Conservation (phyloP, 2,329 filamentous ascomycete species). For the Aureobasidium lini region DNA sequence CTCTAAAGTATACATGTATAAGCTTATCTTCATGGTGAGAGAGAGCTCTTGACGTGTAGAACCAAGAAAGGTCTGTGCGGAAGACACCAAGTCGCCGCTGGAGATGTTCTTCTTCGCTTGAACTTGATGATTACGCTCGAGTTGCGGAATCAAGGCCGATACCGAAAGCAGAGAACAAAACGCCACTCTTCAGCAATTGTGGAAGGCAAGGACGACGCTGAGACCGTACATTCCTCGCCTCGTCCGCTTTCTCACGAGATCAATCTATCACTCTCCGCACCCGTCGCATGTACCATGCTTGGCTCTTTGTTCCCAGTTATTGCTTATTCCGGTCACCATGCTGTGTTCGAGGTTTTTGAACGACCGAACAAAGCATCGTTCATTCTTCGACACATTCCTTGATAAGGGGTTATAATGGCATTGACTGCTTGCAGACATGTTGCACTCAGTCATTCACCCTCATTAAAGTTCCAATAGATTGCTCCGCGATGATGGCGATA, state of each 20-base stretch:
- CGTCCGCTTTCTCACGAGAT: no score
- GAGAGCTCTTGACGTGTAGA: background rate
- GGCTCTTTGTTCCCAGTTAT: no score
- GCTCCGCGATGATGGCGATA: background rate
- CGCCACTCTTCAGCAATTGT: no score
- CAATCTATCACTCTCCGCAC: no score
- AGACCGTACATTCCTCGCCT: background rate
- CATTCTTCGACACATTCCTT: background rate
- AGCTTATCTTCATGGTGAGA: background rate
- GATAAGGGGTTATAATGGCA: background rate
- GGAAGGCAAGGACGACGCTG: background rate
- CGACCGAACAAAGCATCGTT: background rate
- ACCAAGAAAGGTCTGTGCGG: background rate
- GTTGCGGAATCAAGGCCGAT: no score
- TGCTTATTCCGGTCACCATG: background rate
- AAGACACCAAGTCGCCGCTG: background rate
- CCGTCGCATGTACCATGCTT: no score
- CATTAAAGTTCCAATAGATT: background rate
- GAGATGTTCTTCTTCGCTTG: background rate
- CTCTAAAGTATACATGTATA: background rate
- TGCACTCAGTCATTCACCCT: background rate
- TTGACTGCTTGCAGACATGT: background rate
- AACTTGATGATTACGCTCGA: no score
- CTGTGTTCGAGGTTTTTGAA: background rate
- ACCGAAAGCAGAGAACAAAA: background rate